A percentile compares a stretch with the other conserved stretches of the same genome.
These are phyloP conservation scores for Pythium chondricola DNA, from an alignment of 352 stramenopile species.

Conservation along the genomic window DNA sequence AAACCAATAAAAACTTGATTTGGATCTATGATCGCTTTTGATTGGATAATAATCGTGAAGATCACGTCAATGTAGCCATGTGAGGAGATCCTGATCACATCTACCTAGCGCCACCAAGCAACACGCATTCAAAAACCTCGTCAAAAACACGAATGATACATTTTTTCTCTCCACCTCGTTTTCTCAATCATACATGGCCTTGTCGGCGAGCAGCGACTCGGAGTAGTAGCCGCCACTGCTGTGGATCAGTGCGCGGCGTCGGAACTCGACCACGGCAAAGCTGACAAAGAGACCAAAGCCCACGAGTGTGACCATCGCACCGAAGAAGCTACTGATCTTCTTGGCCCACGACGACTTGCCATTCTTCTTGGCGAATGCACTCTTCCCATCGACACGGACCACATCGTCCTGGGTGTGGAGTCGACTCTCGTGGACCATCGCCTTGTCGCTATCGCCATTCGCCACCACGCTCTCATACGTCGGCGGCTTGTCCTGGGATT, in stretches of 20 bases:
- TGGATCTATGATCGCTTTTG: too few species aligned
- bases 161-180: too few species aligned
- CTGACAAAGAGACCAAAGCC: conserved; percentile 25
- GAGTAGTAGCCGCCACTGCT: conserved; percentile 38
- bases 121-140: too few species aligned
- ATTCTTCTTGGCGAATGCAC: background rate
- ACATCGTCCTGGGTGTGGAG: conserved; percentile 53
- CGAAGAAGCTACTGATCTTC: conserved; percentile 56
- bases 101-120: too few species aligned
- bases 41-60: conserved; percentile 1
- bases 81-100: too few species aligned
- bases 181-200: conserved; percentile 28
- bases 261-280: conserved; percentile 25
- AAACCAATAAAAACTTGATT: conserved; percentile 31
- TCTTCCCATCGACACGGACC: background rate
- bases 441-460: conserved; percentile 10
- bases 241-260: conserved; percentile 14
- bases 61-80: too few species aligned
- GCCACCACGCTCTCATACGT: conserved; percentile 23
- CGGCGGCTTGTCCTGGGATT: conserved; percentile 25
- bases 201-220: conserved; percentile 63
- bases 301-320: conserved; percentile 49
- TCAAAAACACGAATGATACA: too few species aligned
- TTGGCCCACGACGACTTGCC: conserved; percentile 5
- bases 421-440: conserved; percentile 45